A percentile compares a stretch with the other conserved stretches of the same genome.
Evolutionary conservation across 495 filamentous ascomycete genomes (phyloP).

Genomic region (Penicillium maclennaniae): DNA sequence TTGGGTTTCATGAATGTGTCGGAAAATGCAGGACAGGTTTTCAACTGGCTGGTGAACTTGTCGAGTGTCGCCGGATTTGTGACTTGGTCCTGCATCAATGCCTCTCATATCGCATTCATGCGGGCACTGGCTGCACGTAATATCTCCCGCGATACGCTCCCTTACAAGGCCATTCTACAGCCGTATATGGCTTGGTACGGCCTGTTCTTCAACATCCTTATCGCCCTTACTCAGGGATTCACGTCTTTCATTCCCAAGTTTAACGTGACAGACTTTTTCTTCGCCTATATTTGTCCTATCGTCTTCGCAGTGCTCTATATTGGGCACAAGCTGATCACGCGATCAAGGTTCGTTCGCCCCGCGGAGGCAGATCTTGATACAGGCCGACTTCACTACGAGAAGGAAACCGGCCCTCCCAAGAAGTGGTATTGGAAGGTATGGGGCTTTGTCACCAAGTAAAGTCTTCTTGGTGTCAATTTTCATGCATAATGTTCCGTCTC

Average conservation of each 20-base stretch:
- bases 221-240: constrained; percentile 62
- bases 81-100: constrained; percentile 56
- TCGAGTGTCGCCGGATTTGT: constrained; percentile 59
- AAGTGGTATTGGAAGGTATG: constrained; percentile 25
- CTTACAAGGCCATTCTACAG: constrained; percentile 51
- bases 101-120: constrained; percentile 57
- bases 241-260: constrained; percentile 57
- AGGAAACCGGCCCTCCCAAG: constrained; percentile 24
- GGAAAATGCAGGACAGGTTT: constrained; percentile 36
- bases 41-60: constrained; percentile 55
- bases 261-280: constrained; percentile 48
- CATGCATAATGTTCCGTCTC: background rate
- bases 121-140: constrained; percentile 46
- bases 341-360: constrained; percentile 27
- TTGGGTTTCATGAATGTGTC: constrained; percentile 49
- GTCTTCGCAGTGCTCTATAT: constrained; percentile 49
- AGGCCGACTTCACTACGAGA: constrained; percentile 33
- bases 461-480: background rate
- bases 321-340: constrained; percentile 46
- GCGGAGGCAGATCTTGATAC: constrained; percentile 41
- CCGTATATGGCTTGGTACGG: constrained; percentile 53
- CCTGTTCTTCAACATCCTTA: constrained; percentile 55
- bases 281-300: constrained; percentile 52
- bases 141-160: constrained; percentile 47
- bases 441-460: constrained; percentile 24